Evolutionary conservation across 768 basidiomycete genomes (phyloP).

Genomic region (Xerocomus potaroensis): DNA sequence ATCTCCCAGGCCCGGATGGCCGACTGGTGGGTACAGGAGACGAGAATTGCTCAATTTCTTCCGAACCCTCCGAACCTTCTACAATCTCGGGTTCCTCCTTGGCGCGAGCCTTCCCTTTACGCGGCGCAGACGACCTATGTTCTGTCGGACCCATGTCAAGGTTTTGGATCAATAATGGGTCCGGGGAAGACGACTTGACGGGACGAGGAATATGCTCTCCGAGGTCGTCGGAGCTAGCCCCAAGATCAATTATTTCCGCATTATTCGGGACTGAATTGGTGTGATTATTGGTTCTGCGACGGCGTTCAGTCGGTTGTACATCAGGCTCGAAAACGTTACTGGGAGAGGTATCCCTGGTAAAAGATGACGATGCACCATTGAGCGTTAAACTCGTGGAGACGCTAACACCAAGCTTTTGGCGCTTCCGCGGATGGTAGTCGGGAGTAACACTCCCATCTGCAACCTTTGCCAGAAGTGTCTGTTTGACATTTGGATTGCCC

Average conservation of each 20-base stretch:
- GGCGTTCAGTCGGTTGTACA: constrained; percentile 16
- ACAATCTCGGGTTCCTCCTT: constrained; percentile 11
- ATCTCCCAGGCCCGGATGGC: background rate
- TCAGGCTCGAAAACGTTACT: constrained; percentile 16
- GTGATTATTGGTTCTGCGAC: background rate
- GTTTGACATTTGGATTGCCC: constrained; percentile 24
- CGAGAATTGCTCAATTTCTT: constrained; percentile 18
- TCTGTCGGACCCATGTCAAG: constrained; percentile 22
- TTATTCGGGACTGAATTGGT: constrained; percentile 5
- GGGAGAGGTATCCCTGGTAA: background rate
- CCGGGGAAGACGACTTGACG: constrained; percentile 16
- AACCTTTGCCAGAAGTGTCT: constrained; percentile 19
- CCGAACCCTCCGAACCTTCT: constrained; percentile 23
- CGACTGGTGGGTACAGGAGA: constrained; percentile 1
- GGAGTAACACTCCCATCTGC: no score
- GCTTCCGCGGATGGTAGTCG: constrained; percentile 19
- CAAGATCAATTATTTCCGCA: constrained; percentile 21
- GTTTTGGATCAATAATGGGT: constrained; percentile 21
- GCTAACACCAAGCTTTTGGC: constrained; percentile 15
- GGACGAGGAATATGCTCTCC: constrained; percentile 18
- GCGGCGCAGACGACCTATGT: background rate
- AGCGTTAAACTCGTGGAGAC: background rate
- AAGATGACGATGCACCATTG: constrained; percentile 6
- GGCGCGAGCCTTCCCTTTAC: constrained; percentile 25
- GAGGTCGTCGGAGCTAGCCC: constrained; percentile 17